Percentiles rank a stretch among this genome's conserved stretches.
phyloP scores from a whole-genome alignment of 371 early-diverging fungal genomes.

The Mortierella sp. region DNA sequence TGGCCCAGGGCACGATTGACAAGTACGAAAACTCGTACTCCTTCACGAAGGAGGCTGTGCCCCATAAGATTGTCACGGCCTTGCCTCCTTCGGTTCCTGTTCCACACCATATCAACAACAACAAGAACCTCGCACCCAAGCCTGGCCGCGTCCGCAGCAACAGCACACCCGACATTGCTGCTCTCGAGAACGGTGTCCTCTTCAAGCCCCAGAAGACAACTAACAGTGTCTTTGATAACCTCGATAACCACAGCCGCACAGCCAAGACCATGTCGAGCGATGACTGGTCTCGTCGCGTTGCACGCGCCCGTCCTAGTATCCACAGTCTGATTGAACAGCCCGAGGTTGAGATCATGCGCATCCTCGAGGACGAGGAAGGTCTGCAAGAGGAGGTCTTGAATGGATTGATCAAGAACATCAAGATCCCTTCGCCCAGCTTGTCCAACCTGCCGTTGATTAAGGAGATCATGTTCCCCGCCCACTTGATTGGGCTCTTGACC shows the following conservation, averaged over 20 bases:
- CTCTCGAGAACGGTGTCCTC: conserved; percentile 31
- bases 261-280: conserved; percentile 54
- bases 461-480: conserved; percentile 95
- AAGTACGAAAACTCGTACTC: conserved; percentile 51
- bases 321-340: conserved; percentile 55
- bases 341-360: conserved; percentile 54
- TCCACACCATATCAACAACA: conserved; percentile 26
- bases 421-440: conserved; percentile 88
- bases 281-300: conserved; percentile 49
- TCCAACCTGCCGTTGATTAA: conserved; percentile 82
- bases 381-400: conserved; percentile 91
- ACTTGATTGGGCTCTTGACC: conserved; percentile 87
- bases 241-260: conserved; percentile 50
- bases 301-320: conserved; percentile 51
- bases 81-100: conserved; percentile 29
- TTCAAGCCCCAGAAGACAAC: conserved; percentile 54
- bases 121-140: conserved; percentile 18
- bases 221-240: conserved; percentile 53
- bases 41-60: conserved; percentile 32
- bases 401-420: conserved; percentile 86
- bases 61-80: conserved; percentile 27
- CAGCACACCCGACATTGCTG: conserved; percentile 53
- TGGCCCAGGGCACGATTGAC: conserved; percentile 28
- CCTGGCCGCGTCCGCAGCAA: conserved; percentile 42
- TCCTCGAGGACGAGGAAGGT: conserved; percentile 65